Base-by-base conservation (phyloP, 225 moss, liverwort and hornwort genomes). In the Marchantia paleacea region DNA sequence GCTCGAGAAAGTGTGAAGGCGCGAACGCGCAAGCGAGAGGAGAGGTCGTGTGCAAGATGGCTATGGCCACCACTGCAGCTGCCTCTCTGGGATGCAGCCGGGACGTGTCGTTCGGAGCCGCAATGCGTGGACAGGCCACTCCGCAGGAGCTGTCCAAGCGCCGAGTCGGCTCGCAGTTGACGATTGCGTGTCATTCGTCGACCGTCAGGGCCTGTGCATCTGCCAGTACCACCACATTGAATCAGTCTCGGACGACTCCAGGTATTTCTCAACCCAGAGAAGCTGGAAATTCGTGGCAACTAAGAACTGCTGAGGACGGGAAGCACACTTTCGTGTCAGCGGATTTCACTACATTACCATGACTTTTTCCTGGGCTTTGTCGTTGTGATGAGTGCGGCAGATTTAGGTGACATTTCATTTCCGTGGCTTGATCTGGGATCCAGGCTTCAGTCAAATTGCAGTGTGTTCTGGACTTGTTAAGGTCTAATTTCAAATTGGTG, bases 61-160 rank as follows among this genome's bases (percentile, higher is more conserved):
- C 84, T 28, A 80, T 84, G 80, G 76, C 54, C 52, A 52, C 80
- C 7, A 9, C 26, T 10, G 31, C 58, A 12, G 58, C 69, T 0
- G 52, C 74, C 24, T 47, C n/a, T 6, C 16, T 25, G 2, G 64
- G 76, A 6, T 49, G 77, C 63, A n/a, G 48, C 62, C 61, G 24
- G 62, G 80, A 84, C 63, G 55, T 84, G 51, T 80, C 76, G 8
- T 84, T 62, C 12, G 76, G 76, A 80, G 52, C 76, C n/a, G 76
- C 70, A 61, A 63, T 80, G 84, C 72, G 75, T 3, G 75, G 57
- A 19, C 63, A 60, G 58, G 75, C 47, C 49, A 68, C 24, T 52
- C 53, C 80, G 28, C 1, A 54, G 65, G 64, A 54, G 22, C 4
- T 65, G 65, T 55, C 58, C n/a, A 66, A 54, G 54, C 26, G n/a